Conservation (phyloP, 2,329 filamentous ascomycete genomes). For the Colletotrichum sp. region DNA sequence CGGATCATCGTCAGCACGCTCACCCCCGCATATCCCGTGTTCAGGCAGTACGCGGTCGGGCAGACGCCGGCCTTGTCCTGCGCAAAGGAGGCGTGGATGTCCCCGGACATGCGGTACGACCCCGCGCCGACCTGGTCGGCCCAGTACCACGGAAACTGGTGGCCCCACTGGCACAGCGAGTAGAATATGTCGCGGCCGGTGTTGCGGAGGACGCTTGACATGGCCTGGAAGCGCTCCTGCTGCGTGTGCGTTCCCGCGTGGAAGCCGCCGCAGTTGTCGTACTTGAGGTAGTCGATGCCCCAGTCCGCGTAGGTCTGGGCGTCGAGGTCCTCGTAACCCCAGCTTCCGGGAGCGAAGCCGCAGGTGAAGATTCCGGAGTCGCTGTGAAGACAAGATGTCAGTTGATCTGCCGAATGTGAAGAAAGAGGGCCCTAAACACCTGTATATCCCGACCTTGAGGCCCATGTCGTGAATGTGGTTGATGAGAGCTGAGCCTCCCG, state of each 20-base stretch:
- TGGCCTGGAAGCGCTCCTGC: conserved; percentile 44
- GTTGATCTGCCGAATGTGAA: not conserved
- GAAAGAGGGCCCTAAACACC: conserved; percentile 1
- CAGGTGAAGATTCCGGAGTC: conserved; percentile 48
- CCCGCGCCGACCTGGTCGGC: conserved; percentile 24
- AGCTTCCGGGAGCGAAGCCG: conserved; percentile 36
- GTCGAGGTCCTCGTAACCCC: conserved; percentile 52
- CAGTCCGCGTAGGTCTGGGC: conserved; percentile 56
- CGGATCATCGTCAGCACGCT: conserved; percentile 35
- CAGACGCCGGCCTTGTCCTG: conserved; percentile 28
- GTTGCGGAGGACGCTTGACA: conserved; percentile 35
- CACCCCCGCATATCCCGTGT: conserved; percentile 36
- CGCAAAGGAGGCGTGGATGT: conserved; percentile 34
- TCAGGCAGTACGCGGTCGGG: conserved; percentile 36
- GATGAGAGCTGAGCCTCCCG: conserved; percentile 46
- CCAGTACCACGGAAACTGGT: conserved; percentile 29
- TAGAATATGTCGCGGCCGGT: conserved; percentile 35
- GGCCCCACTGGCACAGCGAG: conserved; percentile 39
- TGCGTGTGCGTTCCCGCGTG: conserved; percentile 52
- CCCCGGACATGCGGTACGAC: conserved; percentile 36
- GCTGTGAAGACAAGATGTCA: not conserved
- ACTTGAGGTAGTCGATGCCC: conserved; percentile 59
- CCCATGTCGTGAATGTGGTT: conserved; percentile 51
- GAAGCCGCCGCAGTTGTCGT: conserved; percentile 57
- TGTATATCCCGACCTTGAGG: conserved; percentile 59